phyloP scores from a whole-genome alignment of 2,329 filamentous ascomycete species.

The Botrytis pseudocinerea region DNA sequence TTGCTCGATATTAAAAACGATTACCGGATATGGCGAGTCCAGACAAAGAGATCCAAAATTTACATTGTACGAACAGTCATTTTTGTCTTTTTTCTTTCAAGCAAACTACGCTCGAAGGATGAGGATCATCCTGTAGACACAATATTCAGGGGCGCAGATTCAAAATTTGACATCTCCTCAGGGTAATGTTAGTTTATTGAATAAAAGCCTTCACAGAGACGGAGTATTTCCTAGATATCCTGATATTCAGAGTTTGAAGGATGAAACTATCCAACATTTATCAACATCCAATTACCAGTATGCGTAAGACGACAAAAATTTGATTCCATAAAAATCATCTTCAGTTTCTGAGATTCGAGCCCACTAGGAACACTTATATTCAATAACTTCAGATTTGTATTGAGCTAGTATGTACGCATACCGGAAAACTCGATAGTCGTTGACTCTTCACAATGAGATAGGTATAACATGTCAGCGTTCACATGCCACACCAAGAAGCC shows the following conservation, averaged over 20 bases:
- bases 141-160: not conserved
- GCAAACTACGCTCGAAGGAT: not conserved
- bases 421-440: not conserved
- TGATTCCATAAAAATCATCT: not conserved
- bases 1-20: not conserved
- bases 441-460: not conserved
- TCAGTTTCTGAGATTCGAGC: not conserved
- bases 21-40: not conserved
- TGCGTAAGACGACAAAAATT: not conserved
- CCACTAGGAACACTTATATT: not conserved
- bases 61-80: not conserved
- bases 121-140: not conserved
- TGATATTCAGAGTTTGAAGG: not conserved
- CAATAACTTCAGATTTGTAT: not conserved
- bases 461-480: not conserved
- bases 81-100: not conserved
- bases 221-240: not conserved
- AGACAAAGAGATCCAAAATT: not conserved
- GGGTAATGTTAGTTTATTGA: no score
- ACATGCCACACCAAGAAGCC: not conserved
- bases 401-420: not conserved
- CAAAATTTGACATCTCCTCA: not conserved
- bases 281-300: not conserved
- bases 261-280: not conserved
- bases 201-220: not conserved